Percentiles rank a stretch among this genome's conserved stretches.
Conservation (phyloP, 805 yeast genomes). For the Saccharomyces kudriavzevii region DNA sequence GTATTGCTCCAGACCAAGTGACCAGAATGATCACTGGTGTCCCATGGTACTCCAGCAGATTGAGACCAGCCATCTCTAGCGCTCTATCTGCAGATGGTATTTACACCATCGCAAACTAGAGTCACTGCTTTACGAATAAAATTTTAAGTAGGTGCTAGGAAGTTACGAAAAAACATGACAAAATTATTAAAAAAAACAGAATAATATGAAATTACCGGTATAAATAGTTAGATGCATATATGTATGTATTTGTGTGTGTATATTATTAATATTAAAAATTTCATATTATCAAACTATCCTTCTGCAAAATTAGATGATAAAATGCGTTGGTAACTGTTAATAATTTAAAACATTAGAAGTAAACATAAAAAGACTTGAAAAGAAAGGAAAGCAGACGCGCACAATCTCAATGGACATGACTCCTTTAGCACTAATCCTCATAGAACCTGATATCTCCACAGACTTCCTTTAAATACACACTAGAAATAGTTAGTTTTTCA, state of each 20-base stretch:
- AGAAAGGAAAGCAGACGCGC: no score
- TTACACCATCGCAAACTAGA: background rate
- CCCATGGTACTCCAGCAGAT: conserved; percentile 29
- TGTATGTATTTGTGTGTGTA: background rate
- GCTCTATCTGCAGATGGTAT: background rate
- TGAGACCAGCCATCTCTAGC: conserved; percentile 10
- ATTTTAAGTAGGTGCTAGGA: background rate
- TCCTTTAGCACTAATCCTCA: no score
- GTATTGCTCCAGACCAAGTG: background rate
- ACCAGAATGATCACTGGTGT: conserved; percentile 23
- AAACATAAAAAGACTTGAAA: no score
- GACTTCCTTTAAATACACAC: no score
- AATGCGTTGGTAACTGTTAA: no score
- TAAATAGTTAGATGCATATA: background rate
- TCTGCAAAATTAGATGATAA: background rate
- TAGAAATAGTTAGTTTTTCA: no score
- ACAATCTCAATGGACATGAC: no score
- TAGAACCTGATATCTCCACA: no score
- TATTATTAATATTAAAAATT: background rate
- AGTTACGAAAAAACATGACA: background rate
- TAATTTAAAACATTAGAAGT: no score
- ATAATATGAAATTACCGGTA: background rate
- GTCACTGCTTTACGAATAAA: background rate
- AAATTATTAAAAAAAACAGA: background rate
- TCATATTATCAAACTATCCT: background rate